Evolutionary conservation across 805 yeast species (phyloP).

Genomic region (Komagataella phaffii): DNA sequence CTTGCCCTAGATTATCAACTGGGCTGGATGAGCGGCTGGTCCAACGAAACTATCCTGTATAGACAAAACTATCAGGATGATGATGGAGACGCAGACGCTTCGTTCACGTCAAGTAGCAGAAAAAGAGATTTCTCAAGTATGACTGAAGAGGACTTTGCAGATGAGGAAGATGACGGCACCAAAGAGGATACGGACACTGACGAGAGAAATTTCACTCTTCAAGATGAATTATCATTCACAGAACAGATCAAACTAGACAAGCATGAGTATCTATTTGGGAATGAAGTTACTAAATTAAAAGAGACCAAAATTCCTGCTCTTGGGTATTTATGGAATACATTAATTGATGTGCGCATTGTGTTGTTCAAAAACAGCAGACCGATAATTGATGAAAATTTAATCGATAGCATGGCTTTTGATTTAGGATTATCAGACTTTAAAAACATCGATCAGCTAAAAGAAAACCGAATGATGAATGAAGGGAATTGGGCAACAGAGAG

Average conservation of each 20-base stretch:
- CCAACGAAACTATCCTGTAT: slow-evolving; percentile 21
- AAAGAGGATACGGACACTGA: slow-evolving; percentile 4
- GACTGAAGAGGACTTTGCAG: neutral
- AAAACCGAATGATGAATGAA: slow-evolving; percentile 16
- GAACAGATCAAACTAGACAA: slow-evolving; percentile 13
- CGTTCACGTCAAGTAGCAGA: neutral
- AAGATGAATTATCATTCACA: slow-evolving; percentile 7
- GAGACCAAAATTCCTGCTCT: slow-evolving; percentile 34
- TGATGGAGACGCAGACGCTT: slow-evolving; percentile 5
- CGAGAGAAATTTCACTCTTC: slow-evolving; percentile 1
- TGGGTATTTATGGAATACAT: slow-evolving; percentile 42
- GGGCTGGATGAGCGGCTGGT: slow-evolving; percentile 73
- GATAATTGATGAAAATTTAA: slow-evolving; percentile 16
- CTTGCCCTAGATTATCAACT: slow-evolving; percentile 47
- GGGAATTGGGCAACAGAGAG: slow-evolving; percentile 18
- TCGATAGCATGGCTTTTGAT: slow-evolving; percentile 11
- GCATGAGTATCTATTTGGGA: slow-evolving; percentile 14
- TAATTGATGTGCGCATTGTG: slow-evolving; percentile 33
- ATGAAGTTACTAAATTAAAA: slow-evolving; percentile 16
- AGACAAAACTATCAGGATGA: slow-evolving; percentile 11
- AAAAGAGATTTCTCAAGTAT: neutral
- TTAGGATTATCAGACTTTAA: slow-evolving; percentile 9
- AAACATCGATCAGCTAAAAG: neutral
- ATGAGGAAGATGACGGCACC: neutral
- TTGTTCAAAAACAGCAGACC: slow-evolving; percentile 29